A percentile compares a stretch with the other conserved stretches of the same genome.
Conservation (phyloP, 495 filamentous ascomycete genomes). For the Clohesyomyces aquaticus region DNA sequence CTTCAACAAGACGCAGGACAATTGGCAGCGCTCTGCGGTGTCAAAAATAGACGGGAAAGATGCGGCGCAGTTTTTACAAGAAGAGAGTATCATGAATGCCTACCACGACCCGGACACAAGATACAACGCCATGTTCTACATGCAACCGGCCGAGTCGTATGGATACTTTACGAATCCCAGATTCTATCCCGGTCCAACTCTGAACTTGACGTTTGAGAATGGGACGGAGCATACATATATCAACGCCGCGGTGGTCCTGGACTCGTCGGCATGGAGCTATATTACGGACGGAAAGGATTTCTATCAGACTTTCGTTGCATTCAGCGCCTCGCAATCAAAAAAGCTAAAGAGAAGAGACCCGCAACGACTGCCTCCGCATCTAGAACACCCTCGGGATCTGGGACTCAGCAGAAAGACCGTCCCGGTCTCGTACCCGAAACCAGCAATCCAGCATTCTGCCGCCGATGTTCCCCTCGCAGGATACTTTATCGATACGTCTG, state of each 20-base stretch:
- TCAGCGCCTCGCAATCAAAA: constrained; percentile 3
- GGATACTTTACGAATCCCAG: constrained; percentile 35
- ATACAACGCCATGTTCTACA: constrained; percentile 40
- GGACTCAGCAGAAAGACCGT: constrained; percentile 11
- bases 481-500: constrained; percentile 36
- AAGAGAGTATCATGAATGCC: constrained; percentile 20
- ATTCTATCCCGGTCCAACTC: constrained; percentile 34
- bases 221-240: constrained; percentile 24
- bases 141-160: constrained; percentile 32
- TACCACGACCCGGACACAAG: constrained; percentile 41
- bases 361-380: constrained; percentile 17
- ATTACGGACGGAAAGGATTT: constrained; percentile 28
- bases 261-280: constrained; percentile 17
- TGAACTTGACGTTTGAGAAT: constrained; percentile 36
- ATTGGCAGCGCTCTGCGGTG: constrained; percentile 19
- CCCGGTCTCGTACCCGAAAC: constrained; percentile 31
- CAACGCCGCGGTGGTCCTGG: constrained; percentile 31
- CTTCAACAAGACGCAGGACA: constrained; percentile 25
- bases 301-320: constrained; percentile 28
- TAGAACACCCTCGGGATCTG: constrained; percentile 19
- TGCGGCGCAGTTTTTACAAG: constrained; percentile 30
- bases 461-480: constrained; percentile 32
- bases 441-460: constrained; percentile 24
- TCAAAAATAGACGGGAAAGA: constrained; percentile 34
- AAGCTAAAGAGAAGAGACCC: constrained; percentile 28